A percentile compares a stretch with the other conserved stretches of the same genome.
Evolutionary conservation across 208 protist species (phyloP).

Genomic region (Wallacemonas sp.): DNA sequence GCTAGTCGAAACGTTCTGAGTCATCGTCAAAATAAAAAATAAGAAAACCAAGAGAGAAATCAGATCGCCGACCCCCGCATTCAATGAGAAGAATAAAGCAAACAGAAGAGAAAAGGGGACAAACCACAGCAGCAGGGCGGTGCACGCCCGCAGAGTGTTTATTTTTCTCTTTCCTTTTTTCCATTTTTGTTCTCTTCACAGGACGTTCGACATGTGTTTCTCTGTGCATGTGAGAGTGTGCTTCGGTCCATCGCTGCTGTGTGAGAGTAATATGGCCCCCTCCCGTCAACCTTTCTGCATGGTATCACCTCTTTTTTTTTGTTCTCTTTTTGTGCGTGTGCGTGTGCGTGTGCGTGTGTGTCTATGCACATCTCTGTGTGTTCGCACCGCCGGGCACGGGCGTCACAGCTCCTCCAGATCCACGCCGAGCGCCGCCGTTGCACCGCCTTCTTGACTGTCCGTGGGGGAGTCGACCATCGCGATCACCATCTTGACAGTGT

Average conservation of each 20-base stretch:
- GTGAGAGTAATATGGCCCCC: too few relatives aligned
- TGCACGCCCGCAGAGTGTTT: too few relatives aligned
- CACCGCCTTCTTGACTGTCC: slow-evolving; percentile 2
- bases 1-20: too few relatives aligned
- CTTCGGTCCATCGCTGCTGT: too few relatives aligned
- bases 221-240: too few relatives aligned
- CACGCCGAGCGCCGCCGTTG: not conserved
- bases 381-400: not conserved
- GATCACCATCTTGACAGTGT: not conserved
- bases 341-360: not conserved
- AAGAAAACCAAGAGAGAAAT: not conserved
- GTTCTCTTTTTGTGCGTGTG: not conserved
- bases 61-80: too few relatives aligned
- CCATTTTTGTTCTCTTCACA: not conserved
- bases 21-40: too few relatives aligned
- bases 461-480: not conserved
- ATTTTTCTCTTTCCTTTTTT: slow-evolving; percentile 4
- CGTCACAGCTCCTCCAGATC: not conserved
- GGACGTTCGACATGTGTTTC: too few relatives aligned
- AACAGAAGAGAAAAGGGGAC: not conserved
- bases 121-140: too few relatives aligned
- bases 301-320: not conserved
- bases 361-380: not conserved
- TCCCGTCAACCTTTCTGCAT: too few relatives aligned
- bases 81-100: too few relatives aligned